A percentile compares a stretch with the other conserved stretches of the same genome.
Evolutionary conservation across 768 basidiomycete species (phyloP).

Genomic region (Serendipita vermifera): DNA sequence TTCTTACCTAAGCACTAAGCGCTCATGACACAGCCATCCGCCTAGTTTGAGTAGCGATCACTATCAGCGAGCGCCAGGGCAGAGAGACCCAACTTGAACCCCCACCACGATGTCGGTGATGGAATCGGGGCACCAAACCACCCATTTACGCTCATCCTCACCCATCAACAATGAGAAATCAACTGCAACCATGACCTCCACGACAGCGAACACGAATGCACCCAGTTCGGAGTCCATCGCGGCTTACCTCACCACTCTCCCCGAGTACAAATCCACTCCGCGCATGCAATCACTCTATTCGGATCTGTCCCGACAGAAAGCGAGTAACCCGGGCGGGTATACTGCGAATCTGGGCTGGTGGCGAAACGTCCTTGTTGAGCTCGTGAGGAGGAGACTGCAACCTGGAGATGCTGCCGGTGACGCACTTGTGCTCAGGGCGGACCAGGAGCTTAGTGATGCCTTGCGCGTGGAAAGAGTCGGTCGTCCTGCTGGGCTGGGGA

Average conservation of each 20-base stretch:
- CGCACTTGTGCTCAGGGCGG: slow-evolving; percentile 48
- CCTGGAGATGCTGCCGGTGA: slow-evolving; percentile 27
- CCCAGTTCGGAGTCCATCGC: no score
- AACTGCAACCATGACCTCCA: no score
- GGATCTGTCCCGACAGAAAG: slow-evolving; percentile 71
- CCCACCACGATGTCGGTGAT: no score
- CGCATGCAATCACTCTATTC: slow-evolving; percentile 55
- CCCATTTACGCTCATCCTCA: no score
- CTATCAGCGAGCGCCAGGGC: no score
- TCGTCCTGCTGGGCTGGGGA: slow-evolving; percentile 57
- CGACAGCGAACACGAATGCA: no score
- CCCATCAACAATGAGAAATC: no score
- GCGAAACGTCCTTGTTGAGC: slow-evolving; percentile 49
- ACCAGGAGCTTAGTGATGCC: slow-evolving; percentile 40
- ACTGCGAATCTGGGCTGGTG: slow-evolving; percentile 80
- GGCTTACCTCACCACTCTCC: slow-evolving; percentile 12
- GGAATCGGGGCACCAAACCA: no score
- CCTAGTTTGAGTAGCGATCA: no score
- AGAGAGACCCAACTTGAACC: no score
- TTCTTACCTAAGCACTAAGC: no score
- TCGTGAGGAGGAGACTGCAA: slow-evolving; percentile 49
- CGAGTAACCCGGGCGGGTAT: slow-evolving; percentile 74
- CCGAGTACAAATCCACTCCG: slow-evolving; percentile 18
- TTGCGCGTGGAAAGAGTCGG: slow-evolving; percentile 57
- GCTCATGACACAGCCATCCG: no score